These are phyloP conservation scores for Beauveria sp. DNA, from an alignment of 2,329 filamentous ascomycete species.

Conservation along the genomic window DNA sequence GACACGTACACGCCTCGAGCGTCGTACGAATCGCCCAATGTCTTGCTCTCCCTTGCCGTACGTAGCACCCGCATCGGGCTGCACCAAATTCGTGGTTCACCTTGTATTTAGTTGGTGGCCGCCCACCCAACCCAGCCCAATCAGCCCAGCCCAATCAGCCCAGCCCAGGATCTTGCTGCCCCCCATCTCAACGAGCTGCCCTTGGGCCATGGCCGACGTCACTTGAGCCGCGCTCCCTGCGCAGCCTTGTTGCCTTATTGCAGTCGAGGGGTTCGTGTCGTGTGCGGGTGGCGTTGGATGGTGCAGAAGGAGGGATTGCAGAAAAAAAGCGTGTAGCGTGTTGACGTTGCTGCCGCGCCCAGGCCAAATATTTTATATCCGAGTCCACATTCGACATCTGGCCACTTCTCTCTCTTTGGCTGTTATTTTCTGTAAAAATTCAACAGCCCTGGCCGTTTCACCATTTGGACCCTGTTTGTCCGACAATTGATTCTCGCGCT, in stretches of 20 bases:
- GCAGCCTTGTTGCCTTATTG: not conserved
- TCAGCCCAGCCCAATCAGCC: not conserved
- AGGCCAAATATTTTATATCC: not conserved
- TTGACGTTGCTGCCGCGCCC: not conserved
- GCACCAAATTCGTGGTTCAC: no score
- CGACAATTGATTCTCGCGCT: not conserved
- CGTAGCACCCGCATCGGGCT: not conserved
- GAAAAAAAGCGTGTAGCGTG: not conserved
- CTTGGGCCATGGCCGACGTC: not conserved
- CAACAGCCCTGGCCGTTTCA: no score
- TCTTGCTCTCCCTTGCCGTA: not conserved
- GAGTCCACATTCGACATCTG: not conserved
- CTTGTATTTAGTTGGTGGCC: not conserved
- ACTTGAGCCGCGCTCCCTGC: constrained; percentile 4
- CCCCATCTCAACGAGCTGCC: not conserved
- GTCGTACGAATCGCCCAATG: not conserved
- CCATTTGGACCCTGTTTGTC: not conserved
- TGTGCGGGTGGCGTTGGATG: not conserved
- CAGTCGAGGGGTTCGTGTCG: not conserved
- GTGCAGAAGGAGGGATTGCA: not conserved
- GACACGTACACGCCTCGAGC: not conserved
- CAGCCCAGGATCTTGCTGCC: not conserved
- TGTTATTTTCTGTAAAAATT: not conserved
- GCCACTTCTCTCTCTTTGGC: not conserved
- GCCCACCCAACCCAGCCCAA: no score